Evolutionary conservation across 2,329 filamentous ascomycete genomes (phyloP).

Genomic region (Sporothrix variecibatus): DNA sequence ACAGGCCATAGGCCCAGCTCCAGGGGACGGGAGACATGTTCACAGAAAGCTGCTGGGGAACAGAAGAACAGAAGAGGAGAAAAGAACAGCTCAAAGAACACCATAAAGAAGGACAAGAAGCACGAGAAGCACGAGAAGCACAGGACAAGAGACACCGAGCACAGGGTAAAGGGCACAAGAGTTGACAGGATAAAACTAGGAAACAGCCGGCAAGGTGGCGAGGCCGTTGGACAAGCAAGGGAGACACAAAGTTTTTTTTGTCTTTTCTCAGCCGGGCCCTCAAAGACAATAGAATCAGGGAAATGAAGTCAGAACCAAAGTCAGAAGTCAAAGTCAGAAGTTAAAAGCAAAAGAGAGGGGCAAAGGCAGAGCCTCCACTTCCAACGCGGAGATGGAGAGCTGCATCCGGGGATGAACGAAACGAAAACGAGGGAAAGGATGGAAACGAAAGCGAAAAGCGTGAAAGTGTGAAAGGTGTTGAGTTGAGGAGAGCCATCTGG

Average conservation of each 20-base stretch:
- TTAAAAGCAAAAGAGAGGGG: not conserved
- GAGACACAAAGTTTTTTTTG: not conserved
- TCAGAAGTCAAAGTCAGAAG: not conserved
- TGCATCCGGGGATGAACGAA: not conserved
- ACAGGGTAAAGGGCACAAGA: too few relatives aligned
- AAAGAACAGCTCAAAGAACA: not conserved
- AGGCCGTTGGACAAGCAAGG: not conserved
- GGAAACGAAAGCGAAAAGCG: not conserved
- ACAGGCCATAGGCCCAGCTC: not conserved
- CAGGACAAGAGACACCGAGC: not conserved
- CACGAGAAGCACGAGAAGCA: not conserved
- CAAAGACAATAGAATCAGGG: not conserved
- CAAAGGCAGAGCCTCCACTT: not conserved
- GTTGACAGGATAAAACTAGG: slow-evolving; percentile 1
- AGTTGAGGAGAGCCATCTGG: too few relatives aligned
- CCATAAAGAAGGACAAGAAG: not conserved
- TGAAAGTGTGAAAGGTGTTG: not conserved
- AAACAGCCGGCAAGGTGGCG: not conserved
- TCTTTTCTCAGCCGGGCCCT: not conserved
- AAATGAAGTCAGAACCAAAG: too few relatives aligned
- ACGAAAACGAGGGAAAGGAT: not conserved
- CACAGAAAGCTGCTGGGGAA: not conserved
- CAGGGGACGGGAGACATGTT: not conserved
- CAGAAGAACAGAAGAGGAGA: not conserved
- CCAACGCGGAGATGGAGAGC: not conserved